Conservation (phyloP, 495 filamentous ascomycete genomes). For the Darksidea phi region DNA sequence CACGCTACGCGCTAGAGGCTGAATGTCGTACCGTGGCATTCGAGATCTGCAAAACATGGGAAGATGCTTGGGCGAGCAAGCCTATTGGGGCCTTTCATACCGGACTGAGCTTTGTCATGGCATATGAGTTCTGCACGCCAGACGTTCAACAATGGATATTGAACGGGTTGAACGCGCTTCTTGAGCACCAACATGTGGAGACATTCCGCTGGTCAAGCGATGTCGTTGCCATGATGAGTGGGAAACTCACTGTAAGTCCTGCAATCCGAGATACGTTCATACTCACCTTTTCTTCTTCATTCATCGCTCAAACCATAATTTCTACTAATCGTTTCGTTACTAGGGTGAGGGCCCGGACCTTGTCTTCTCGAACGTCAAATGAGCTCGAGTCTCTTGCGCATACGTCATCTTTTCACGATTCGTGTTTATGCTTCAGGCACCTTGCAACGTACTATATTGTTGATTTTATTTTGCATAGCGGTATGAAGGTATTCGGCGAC, state of each 20-base stretch:
- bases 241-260: no score
- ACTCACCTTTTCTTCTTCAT: no score
- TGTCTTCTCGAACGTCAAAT: slow-evolving; percentile 1
- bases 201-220: slow-evolving; percentile 19
- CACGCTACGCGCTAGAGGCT: slow-evolving; percentile 9
- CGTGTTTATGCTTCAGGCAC: no score
- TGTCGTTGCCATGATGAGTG: not conserved
- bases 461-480: no score
- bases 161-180: slow-evolving; percentile 14
- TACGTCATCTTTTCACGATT: no score
- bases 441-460: no score
- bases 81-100: slow-evolving; percentile 31
- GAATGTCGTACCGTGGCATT: slow-evolving; percentile 16
- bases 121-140: slow-evolving; percentile 19
- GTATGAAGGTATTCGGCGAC: no score
- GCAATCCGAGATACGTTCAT: no score
- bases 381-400: no score
- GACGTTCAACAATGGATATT: slow-evolving; percentile 22
- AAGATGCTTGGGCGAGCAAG: slow-evolving; percentile 29
- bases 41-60: slow-evolving; percentile 32
- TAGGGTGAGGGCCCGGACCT: slow-evolving; percentile 5
- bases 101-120: slow-evolving; percentile 24
- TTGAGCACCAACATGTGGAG: slow-evolving; percentile 22
- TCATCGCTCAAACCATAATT: no score
- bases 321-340: no score